phyloP scores from a whole-genome alignment of 1,284 basidiomycete species.

The Trichosporon sp. region DNA sequence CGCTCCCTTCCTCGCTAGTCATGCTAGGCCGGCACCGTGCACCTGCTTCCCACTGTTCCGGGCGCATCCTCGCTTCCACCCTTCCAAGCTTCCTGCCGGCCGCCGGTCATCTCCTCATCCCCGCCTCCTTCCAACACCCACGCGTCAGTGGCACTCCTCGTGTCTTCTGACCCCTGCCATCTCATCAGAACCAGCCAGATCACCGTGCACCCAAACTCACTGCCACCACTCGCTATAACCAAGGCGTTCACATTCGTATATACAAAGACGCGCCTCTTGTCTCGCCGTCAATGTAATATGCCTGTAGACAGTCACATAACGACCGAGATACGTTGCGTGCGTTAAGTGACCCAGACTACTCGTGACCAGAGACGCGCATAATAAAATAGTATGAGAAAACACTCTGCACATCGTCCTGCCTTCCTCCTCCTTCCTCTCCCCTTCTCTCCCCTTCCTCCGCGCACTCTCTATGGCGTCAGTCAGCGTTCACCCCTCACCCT shows the following conservation, averaged over 20 bases:
- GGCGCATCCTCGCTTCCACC: too few species aligned
- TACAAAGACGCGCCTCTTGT: slow-evolving; percentile 18
- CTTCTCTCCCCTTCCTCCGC: too few species aligned
- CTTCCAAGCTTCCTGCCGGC: too few species aligned
- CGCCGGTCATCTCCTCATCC: too few species aligned
- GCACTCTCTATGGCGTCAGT: background rate
- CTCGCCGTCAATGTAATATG: background rate
- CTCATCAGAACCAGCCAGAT: too few species aligned
- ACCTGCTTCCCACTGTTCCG: too few species aligned
- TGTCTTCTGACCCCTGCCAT: too few species aligned
- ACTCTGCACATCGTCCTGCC: background rate
- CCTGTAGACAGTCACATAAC: background rate
- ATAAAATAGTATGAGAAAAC: background rate
- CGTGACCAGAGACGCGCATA: background rate
- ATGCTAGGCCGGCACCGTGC: too few species aligned
- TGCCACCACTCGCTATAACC: slow-evolving; percentile 16
- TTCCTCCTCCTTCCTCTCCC: background rate
- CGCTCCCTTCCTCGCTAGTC: too few species aligned
- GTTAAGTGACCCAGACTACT: slow-evolving; percentile 4
- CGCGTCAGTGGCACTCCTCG: too few species aligned
- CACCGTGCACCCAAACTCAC: too few species aligned
- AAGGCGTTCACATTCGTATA: slow-evolving; percentile 25
- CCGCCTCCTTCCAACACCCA: too few species aligned
- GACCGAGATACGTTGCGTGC: background rate
- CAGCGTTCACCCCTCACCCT: background rate